Evolutionary conservation across 108 stramenopile species (phyloP).

Genomic region (Mayamaea pseudoterrestris): DNA sequence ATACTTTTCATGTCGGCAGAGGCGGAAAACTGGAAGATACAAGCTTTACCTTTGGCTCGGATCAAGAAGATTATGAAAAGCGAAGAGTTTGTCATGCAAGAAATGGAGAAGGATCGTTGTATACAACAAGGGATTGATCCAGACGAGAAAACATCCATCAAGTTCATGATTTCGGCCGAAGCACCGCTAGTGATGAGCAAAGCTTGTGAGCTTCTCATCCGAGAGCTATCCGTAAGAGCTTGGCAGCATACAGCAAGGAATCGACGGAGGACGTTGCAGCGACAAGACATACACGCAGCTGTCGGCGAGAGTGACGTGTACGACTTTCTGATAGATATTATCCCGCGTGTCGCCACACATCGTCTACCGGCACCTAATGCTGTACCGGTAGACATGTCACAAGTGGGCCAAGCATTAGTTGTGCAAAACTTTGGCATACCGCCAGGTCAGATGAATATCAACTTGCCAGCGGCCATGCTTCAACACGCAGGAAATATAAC

Average conservation of each 20-base stretch:
- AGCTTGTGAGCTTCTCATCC: slow-evolving; percentile 56
- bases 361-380: no score
- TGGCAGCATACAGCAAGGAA: slow-evolving; percentile 50
- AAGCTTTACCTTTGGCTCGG: slow-evolving; percentile 66
- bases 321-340: slow-evolving; percentile 69
- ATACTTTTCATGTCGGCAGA: no score
- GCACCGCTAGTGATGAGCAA: slow-evolving; percentile 54
- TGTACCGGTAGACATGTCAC: no score
- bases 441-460: no score
- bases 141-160: slow-evolving; percentile 13
- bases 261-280: slow-evolving; percentile 38
- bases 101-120: slow-evolving; percentile 26
- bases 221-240: slow-evolving; percentile 45
- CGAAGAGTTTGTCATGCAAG: slow-evolving; percentile 61
- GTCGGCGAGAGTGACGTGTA: slow-evolving; percentile 54
- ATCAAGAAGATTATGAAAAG: slow-evolving; percentile 97
- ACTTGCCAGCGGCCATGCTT: no score
- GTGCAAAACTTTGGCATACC: no score
- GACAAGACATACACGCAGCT: slow-evolving; percentile 49
- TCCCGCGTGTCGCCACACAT: no score
- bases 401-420: no score
- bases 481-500: no score
- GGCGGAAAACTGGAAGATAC: slow-evolving; percentile 53
- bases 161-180: slow-evolving; percentile 61
- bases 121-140: slow-evolving; percentile 4